phyloP scores from a whole-genome alignment of 345 rosid genomes.

The Salix dunnii region DNA sequence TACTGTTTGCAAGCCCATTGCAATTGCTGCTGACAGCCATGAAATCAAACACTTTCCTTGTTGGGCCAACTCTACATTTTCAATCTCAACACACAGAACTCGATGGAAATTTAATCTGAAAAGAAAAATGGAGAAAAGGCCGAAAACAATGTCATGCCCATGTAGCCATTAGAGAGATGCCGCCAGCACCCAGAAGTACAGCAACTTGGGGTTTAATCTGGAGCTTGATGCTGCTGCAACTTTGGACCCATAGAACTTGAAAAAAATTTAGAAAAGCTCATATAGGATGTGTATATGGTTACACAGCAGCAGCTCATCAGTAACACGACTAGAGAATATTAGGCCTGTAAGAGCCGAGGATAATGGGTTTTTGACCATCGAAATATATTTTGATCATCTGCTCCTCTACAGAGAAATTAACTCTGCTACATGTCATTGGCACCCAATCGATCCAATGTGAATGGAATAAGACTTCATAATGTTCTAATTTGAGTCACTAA shows the following conservation, averaged over 20 bases:
- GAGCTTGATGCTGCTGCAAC: constrained; percentile 36
- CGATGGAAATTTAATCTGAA: no score
- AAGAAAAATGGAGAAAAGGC: no score
- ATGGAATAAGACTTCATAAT: constrained; percentile 10
- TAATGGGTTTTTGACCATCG: no score
- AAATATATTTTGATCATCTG: constrained; percentile 2
- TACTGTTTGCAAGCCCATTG: not conserved
- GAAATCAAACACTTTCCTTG: not conserved
- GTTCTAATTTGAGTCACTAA: constrained; percentile 18
- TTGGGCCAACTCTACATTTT: not conserved
- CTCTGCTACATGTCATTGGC: constrained; percentile 14
- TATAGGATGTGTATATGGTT: no score
- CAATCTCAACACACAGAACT: no score
- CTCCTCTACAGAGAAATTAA: not conserved
- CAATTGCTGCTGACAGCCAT: not conserved
- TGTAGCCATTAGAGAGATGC: constrained; percentile 55
- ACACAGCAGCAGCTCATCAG: no score
- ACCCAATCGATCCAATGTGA: constrained; percentile 22
- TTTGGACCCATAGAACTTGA: constrained; percentile 41
- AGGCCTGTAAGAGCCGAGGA: no score
- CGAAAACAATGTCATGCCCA: constrained; percentile 41
- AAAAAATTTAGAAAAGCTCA: no score
- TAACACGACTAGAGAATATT: no score
- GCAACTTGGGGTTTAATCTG: constrained; percentile 29
- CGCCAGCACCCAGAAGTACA: constrained; percentile 52